phyloP scores from a whole-genome alignment of 257 asterid species.

The Oldenlandia corymbosa region DNA sequence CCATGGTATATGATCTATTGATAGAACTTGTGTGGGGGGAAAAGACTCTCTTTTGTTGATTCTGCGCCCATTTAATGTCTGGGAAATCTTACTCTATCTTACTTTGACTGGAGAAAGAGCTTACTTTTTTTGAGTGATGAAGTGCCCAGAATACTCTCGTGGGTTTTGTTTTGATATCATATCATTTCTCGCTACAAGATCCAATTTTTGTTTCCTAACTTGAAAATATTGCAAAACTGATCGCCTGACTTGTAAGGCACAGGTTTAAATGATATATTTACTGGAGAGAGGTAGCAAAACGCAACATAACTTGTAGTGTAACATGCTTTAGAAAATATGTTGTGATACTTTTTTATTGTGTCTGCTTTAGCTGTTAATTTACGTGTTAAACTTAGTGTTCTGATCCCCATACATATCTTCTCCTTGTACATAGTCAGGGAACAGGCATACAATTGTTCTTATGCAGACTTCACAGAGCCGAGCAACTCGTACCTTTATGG shows the following conservation, averaged over 20 bases:
- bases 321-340: neutral
- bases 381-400: too few species aligned
- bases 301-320: neutral
- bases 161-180: too few species aligned
- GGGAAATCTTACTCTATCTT: too few species aligned
- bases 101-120: neutral
- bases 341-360: neutral
- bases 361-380: too few species aligned
- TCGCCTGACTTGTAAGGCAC: neutral
- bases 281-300: neutral
- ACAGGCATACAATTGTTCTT: conserved; percentile 82
- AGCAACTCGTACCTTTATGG: conserved; percentile 95
- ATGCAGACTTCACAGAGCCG: conserved; percentile 79
- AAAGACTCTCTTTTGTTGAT: too few species aligned
- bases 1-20: too few species aligned
- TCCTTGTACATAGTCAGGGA: conserved; percentile 45
- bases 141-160: neutral
- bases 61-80: too few species aligned
- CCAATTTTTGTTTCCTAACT: neutral
- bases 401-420: too few species aligned
- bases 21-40: too few species aligned
- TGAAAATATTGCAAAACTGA: neutral
- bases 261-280: neutral
- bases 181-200: neutral
- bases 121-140: neutral